Conservation (phyloP, 306 rosid genomes). For the Cucumis sativus region Cucumber_9930_V3 NC_026659.2:17858001-17858500, state of each 20-base stretch:
- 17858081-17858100: slow-evolving; percentile 46
- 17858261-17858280: slow-evolving; percentile 32
- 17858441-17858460: slow-evolving; percentile 37
- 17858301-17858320: neutral
- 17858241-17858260: slow-evolving; percentile 65
- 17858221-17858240: slow-evolving; percentile 93
- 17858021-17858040: slow-evolving; percentile 32
- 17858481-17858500: slow-evolving; percentile 78
- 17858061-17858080: slow-evolving; percentile 39
- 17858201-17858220: slow-evolving; percentile 85
- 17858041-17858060: slow-evolving; percentile 35
- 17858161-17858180: slow-evolving; percentile 92
- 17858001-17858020: slow-evolving; percentile 47
- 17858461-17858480: slow-evolving; percentile 51
- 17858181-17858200: slow-evolving; percentile 98
- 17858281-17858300: neutral
- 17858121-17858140: slow-evolving; percentile 21
- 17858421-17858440: slow-evolving; percentile 48
- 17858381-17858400: slow-evolving; percentile 40
- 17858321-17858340: neutral
- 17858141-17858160: slow-evolving; percentile 39
- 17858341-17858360: neutral
- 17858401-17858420: slow-evolving; percentile 62
- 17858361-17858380: slow-evolving; percentile 47
- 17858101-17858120: slow-evolving; percentile 25